Conservation (phyloP, 1,139 yeast species). For the Debaryomycetaceae sp. region DNA sequence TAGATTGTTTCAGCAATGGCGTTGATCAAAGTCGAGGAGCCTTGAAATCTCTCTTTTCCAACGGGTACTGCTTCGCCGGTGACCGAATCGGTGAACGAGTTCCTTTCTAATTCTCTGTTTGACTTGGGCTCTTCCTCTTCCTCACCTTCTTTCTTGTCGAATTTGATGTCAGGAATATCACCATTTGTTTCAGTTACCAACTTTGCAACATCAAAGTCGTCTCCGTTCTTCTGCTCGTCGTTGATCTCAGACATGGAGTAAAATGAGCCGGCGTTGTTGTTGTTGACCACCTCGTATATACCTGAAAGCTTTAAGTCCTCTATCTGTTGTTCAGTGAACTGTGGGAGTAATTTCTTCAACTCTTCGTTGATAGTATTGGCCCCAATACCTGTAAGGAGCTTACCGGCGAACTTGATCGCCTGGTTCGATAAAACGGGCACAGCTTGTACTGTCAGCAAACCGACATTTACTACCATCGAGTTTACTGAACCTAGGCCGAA, state of each 20-base stretch:
- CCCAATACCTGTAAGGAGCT: conserved; percentile 50
- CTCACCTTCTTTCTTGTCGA: conserved; percentile 22
- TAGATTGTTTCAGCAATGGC: conserved; percentile 54
- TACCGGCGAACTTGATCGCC: conserved; percentile 52
- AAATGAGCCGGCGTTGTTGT: conserved; percentile 53
- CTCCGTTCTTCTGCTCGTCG: conserved; percentile 45
- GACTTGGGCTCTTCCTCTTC: conserved; percentile 32
- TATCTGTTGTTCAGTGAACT: conserved; percentile 54
- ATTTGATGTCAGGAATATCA: conserved; percentile 13
- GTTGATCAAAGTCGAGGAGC: conserved; percentile 57
- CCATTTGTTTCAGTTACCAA: conserved; percentile 63
- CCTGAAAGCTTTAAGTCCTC: conserved; percentile 72
- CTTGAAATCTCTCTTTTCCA: conserved; percentile 87
- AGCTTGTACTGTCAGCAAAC: conserved; percentile 70
- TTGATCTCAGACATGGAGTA: conserved; percentile 50
- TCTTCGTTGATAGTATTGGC: conserved; percentile 59
- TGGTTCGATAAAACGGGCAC: conserved; percentile 75
- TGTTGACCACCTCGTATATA: conserved; percentile 68
- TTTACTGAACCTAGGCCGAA: conserved; percentile 66
- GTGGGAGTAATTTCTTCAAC: conserved; percentile 53
- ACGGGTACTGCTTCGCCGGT: conserved; percentile 54
- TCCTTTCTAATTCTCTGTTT: conserved; percentile 62
- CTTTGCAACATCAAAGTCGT: conserved; percentile 86
- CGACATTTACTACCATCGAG: conserved; percentile 78
- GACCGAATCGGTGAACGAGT: conserved; percentile 57